Conservation (phyloP, 441 rosid genomes). For the Pelargonium myrrhifolium region DNA sequence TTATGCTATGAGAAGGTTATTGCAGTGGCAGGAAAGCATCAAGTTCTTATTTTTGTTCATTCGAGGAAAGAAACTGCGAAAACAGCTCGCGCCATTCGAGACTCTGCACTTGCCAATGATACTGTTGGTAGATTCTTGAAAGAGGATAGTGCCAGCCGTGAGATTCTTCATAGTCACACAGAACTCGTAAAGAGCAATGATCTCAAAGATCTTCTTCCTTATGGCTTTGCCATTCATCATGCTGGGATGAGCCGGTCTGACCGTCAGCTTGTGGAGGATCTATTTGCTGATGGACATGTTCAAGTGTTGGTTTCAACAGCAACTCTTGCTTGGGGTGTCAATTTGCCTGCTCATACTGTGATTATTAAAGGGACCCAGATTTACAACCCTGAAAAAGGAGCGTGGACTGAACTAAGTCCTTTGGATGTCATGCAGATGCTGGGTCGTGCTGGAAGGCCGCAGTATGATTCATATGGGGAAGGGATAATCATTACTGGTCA, state of each 20-base stretch:
- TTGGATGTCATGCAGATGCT: constrained; percentile 98
- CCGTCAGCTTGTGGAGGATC: constrained; percentile 57
- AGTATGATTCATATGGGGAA: constrained; percentile 75
- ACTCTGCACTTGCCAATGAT: constrained; percentile 76
- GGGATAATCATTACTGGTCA: constrained; percentile 93
- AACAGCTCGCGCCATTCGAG: constrained; percentile 80
- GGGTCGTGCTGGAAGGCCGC: constrained; percentile 98
- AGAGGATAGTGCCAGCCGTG: constrained; percentile 84
- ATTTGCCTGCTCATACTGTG: constrained; percentile 82
- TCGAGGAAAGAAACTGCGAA: constrained; percentile 97
- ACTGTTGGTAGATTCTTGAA: constrained; percentile 67
- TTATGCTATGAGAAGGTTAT: constrained; percentile 83
- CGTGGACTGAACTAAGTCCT: constrained; percentile 92
- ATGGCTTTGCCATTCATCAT: constrained; percentile 73
- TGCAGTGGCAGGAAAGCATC: constrained; percentile 87
- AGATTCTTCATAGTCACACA: constrained; percentile 60
- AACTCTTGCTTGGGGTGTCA: constrained; percentile 98
- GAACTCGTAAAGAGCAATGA: constrained; percentile 68
- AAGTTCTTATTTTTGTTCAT: constrained; percentile 92
- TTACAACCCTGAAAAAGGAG: constrained; percentile 91
- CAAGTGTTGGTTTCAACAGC: constrained; percentile 94
- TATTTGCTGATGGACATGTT: constrained; percentile 61
- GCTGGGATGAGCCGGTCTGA: constrained; percentile 1
- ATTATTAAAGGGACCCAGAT: constrained; percentile 92
- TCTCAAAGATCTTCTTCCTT: constrained; percentile 76